These are phyloP conservation scores for Gastroboletus turbinatus DNA, from an alignment of 1,284 basidiomycete species.

Conservation along the genomic window DNA sequence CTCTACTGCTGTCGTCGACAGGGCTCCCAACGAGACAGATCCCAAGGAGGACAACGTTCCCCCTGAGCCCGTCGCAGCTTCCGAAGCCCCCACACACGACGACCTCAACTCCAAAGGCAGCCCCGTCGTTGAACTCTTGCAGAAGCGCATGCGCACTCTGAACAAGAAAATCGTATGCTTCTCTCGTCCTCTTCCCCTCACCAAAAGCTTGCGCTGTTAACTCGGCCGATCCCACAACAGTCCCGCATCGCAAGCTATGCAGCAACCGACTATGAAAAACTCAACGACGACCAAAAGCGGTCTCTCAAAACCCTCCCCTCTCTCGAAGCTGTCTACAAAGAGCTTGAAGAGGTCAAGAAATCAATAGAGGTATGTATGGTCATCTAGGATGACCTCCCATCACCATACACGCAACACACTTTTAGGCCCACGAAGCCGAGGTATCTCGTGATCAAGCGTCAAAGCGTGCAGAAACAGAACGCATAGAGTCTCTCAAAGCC, in stretches of 20 bases:
- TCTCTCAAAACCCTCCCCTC: conserved; percentile 67
- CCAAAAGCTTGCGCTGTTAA: conserved; percentile 9
- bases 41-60: conserved; percentile 48
- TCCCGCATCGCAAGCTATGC: conserved; percentile 71
- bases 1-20: conserved; percentile 50
- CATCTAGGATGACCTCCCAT: not conserved
- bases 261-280: conserved; percentile 59
- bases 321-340: conserved; percentile 75
- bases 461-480: conserved; percentile 55
- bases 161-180: conserved; percentile 81
- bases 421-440: conserved; percentile 64
- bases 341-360: conserved; percentile 80
- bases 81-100: conserved; percentile 44
- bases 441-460: conserved; percentile 51
- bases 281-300: conserved; percentile 84
- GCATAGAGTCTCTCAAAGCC: conserved; percentile 52
- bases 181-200: conserved; percentile 3
- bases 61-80: conserved; percentile 47
- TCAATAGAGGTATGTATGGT: conserved; percentile 70
- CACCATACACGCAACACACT: not conserved
- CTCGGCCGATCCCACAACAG: conserved; percentile 39
- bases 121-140: conserved; percentile 73
- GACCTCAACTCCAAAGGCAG: conserved; percentile 51
- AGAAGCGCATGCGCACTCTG: conserved; percentile 72
- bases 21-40: conserved; percentile 48